Conservation (phyloP, 108 stramenopile genomes). For the Licmophora abbreviata region DNA sequence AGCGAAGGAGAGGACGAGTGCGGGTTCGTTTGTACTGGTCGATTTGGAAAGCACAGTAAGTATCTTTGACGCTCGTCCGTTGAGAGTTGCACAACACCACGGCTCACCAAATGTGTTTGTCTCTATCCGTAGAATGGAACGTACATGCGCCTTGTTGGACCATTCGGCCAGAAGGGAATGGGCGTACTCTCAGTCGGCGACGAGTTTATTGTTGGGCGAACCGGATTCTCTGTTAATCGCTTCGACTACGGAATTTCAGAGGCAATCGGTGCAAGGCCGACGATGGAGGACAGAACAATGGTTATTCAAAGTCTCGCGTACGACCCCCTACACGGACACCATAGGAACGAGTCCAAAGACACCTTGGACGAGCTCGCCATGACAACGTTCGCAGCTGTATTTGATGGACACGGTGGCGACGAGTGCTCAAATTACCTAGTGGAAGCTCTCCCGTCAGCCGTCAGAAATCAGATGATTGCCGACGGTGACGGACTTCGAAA, state of each 20-base stretch:
- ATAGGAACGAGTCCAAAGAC: slow-evolving; percentile 78
- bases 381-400: slow-evolving; percentile 92
- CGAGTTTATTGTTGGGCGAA: slow-evolving; percentile 94
- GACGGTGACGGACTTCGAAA: slow-evolving; percentile 60
- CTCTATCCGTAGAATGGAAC: slow-evolving; percentile 83
- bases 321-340: slow-evolving; percentile 73
- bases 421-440: slow-evolving; percentile 88
- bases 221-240: slow-evolving; percentile 95
- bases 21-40: slow-evolving; percentile 63
- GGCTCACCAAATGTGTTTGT: neutral
- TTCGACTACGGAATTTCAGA: slow-evolving; percentile 96
- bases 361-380: slow-evolving; percentile 69
- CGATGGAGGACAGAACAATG: slow-evolving; percentile 91
- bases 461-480: slow-evolving; percentile 73
- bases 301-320: slow-evolving; percentile 81
- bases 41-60: slow-evolving; percentile 89
- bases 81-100: neutral
- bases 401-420: slow-evolving; percentile 96
- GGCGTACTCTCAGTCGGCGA: slow-evolving; percentile 79
- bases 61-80: slow-evolving; percentile 6
- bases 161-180: slow-evolving; percentile 73
- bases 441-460: slow-evolving; percentile 73
- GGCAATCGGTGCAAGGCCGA: slow-evolving; percentile 86
- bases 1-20: slow-evolving; percentile 9
- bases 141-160: slow-evolving; percentile 84